Evolutionary conservation across 176 grass and related monocot genomes (phyloP).

Genomic region (Hyparrhenia diplandra): DNA sequence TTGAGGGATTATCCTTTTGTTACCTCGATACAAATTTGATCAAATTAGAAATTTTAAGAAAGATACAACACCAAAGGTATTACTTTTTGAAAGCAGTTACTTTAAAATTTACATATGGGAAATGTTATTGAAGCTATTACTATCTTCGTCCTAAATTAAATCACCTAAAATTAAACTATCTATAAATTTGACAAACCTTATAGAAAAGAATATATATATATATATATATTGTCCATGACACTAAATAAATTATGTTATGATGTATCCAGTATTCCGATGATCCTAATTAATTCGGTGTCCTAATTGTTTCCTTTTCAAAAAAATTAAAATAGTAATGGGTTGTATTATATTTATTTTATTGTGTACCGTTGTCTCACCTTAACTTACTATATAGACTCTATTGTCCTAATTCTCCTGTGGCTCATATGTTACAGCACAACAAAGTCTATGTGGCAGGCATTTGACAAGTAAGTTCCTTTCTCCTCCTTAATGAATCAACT

Average conservation of each 20-base stretch:
- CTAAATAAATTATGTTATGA: background rate
- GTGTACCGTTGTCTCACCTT: background rate
- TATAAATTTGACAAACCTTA: background rate
- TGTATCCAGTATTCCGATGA: background rate
- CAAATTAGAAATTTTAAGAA: no score
- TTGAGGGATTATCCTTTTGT: no score
- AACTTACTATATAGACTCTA: background rate
- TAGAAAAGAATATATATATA: background rate
- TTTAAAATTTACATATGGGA: no score
- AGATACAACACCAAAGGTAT: no score
- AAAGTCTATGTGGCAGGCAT: background rate
- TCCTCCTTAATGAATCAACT: background rate
- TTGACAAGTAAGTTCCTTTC: conserved; percentile 7
- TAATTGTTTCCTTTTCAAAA: background rate
- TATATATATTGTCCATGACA: background rate
- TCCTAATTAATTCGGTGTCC: background rate
- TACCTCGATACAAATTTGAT: no score
- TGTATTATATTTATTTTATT: background rate
- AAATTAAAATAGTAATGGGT: background rate
- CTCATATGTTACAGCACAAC: background rate
- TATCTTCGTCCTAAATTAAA: no score
- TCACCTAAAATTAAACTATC: background rate
- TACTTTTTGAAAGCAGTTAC: no score
- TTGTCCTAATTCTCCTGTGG: conserved; percentile 15
- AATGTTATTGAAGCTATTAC: no score